A percentile compares a stretch with the other conserved stretches of the same genome.
Conservation (phyloP, 306 rosid species). For the Styphnolobium japonicum region DNA sequence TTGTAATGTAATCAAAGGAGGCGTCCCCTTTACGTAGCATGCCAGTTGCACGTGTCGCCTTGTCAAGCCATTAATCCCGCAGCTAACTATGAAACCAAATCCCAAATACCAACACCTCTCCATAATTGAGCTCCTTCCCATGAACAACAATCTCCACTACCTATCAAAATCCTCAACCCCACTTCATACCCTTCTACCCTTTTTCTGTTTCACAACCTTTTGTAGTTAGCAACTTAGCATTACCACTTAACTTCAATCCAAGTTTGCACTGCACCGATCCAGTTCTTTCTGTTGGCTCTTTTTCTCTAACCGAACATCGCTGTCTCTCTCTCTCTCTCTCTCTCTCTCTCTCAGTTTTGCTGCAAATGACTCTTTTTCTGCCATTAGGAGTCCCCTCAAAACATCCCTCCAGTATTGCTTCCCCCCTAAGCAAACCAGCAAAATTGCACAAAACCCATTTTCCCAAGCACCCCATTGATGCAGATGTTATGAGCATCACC, state of each 20-base stretch:
- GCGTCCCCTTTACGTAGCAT: background rate
- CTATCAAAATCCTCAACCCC: conserved; percentile 30
- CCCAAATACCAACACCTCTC: conserved; percentile 29
- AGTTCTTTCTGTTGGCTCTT: too few relatives aligned
- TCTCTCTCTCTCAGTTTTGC: conserved; percentile 12
- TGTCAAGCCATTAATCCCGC: background rate
- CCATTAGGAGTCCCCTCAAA: conserved; percentile 24
- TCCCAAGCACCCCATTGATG: background rate
- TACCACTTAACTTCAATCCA: background rate
- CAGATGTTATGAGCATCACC: background rate
- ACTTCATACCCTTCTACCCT: conserved; percentile 8
- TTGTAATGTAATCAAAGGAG: too few relatives aligned
- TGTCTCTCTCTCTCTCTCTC: too few relatives aligned
- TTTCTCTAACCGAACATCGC: conserved; percentile 16
- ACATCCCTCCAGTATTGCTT: conserved; percentile 34
- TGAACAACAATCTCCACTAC: conserved; percentile 26
- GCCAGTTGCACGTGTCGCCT: conserved; percentile 21
- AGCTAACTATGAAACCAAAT: conserved; percentile 12
- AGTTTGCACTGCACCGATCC: too few relatives aligned
- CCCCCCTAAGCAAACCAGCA: conserved; percentile 26
- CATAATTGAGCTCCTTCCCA: conserved; percentile 34
- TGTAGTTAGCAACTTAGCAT: too few relatives aligned
- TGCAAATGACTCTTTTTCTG: conserved; percentile 33
- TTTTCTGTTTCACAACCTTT: background rate
- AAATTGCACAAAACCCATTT: background rate